A percentile compares a stretch with the other conserved stretches of the same genome.
Conservation (phyloP, 164 flowering plant species). For the Dillenia turbinata region DNA sequence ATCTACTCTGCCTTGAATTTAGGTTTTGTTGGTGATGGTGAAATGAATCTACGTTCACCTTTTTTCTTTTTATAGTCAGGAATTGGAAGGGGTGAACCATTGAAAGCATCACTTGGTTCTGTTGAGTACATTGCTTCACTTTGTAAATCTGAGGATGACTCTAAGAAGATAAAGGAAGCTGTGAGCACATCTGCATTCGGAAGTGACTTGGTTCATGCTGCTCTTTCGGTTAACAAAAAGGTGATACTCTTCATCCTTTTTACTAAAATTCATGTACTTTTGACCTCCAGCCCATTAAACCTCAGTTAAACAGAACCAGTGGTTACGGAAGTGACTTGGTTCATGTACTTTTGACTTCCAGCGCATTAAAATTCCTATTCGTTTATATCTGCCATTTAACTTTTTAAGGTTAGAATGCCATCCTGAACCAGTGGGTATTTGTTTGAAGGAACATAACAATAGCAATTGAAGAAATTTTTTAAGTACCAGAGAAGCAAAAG, state of each 20-base stretch:
- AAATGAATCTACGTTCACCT: slow-evolving; percentile 10
- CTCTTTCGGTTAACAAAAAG: slow-evolving; percentile 84
- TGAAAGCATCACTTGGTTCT: slow-evolving; percentile 92
- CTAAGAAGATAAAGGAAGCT: slow-evolving; percentile 67
- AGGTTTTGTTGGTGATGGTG: neutral
- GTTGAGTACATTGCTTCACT: slow-evolving; percentile 84
- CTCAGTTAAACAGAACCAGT: too few species aligned
- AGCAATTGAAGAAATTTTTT: too few species aligned
- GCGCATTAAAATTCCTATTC: too few species aligned
- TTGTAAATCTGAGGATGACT: slow-evolving; percentile 64
- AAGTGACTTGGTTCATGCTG: slow-evolving; percentile 86
- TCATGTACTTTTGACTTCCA: too few species aligned
- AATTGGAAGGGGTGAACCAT: slow-evolving; percentile 39
- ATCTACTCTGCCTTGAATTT: too few species aligned
- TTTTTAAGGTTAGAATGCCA: too few species aligned
- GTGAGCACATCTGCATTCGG: slow-evolving; percentile 73
- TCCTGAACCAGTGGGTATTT: too few species aligned
- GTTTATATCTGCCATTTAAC: too few species aligned
- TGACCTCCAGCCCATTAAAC: too few species aligned
- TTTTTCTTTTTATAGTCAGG: slow-evolving; percentile 52
- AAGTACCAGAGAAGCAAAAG: too few species aligned
- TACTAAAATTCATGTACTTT: neutral
- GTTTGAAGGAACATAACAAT: too few species aligned
- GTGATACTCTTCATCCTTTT: slow-evolving; percentile 24
- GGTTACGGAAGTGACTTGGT: too few species aligned